Evolutionary conservation across 805 yeast species (phyloP).

Genomic region (Candida montana): DNA sequence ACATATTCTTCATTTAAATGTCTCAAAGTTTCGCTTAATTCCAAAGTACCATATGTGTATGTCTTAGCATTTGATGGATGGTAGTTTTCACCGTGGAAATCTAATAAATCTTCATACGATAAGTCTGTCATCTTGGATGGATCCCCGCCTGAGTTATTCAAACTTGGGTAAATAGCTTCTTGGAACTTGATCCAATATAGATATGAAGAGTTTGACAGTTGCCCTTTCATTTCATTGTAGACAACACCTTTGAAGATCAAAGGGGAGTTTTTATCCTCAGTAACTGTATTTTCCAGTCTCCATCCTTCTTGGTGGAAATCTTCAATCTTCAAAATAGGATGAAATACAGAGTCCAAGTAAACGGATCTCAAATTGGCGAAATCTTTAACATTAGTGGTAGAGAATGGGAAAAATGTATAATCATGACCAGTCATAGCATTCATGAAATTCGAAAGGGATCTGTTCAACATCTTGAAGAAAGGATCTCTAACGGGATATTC

Average conservation of each 20-base stretch:
- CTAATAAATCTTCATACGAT: slow-evolving; percentile 66
- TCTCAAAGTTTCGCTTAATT: slow-evolving; percentile 54
- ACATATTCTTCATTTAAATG: slow-evolving; percentile 47
- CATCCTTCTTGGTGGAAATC: slow-evolving; percentile 97
- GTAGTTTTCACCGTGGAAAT: slow-evolving; percentile 70
- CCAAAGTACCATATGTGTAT: slow-evolving; percentile 80
- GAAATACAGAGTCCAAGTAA: slow-evolving; percentile 80
- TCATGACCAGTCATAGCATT: slow-evolving; percentile 99
- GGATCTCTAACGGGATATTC: slow-evolving; percentile 95
- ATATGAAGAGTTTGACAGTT: slow-evolving; percentile 83
- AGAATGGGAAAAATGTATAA: slow-evolving; percentile 92
- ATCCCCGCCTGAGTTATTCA: slow-evolving; percentile 92
- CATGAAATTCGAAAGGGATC: slow-evolving; percentile 95
- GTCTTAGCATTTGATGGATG: slow-evolving; percentile 89
- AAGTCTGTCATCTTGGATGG: slow-evolving; percentile 75
- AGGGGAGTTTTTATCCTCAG: slow-evolving; percentile 53
- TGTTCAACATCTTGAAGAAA: slow-evolving; percentile 91
- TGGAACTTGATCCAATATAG: slow-evolving; percentile 80
- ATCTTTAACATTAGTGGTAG: slow-evolving; percentile 85
- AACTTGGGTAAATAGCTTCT: slow-evolving; percentile 75
- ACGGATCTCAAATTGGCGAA: slow-evolving; percentile 80
- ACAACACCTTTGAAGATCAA: slow-evolving; percentile 90
- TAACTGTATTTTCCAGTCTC: slow-evolving; percentile 76
- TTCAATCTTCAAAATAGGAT: slow-evolving; percentile 68
- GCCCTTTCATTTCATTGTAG: slow-evolving; percentile 98